These are phyloP conservation scores for Camelina neglecta DNA, from an alignment of 345 rosid genomes.

Conservation along the genomic window DNA sequence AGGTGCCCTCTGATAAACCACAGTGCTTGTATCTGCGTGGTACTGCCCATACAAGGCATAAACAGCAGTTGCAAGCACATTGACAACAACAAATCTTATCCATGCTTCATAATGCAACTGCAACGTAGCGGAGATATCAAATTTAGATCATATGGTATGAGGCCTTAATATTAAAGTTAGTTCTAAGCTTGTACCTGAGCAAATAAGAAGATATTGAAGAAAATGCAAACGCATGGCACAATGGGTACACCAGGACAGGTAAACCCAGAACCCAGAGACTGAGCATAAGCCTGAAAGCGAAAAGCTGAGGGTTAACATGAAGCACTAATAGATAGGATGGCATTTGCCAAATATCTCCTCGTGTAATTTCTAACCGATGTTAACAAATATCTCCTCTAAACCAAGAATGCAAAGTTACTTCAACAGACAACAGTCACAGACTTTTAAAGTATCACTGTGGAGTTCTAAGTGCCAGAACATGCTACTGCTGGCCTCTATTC, in stretches of 20 bases:
- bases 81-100: slow-evolving; percentile 78
- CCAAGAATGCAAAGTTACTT: slow-evolving; percentile 3
- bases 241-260: slow-evolving; percentile 90
- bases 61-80: slow-evolving; percentile 59
- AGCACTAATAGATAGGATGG: slow-evolving; percentile 9
- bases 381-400: slow-evolving; percentile 1
- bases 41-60: slow-evolving; percentile 88
- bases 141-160: slow-evolving; percentile 25
- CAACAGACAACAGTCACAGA: slow-evolving; percentile 12
- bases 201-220: slow-evolving; percentile 91
- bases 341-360: slow-evolving; percentile 6
- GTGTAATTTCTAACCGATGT: slow-evolving; percentile 2
- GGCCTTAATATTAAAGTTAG: neutral
- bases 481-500: neutral
- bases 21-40: slow-evolving; percentile 67
- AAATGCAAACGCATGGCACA: slow-evolving; percentile 77
- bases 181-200: slow-evolving; percentile 68
- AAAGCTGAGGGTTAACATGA: slow-evolving; percentile 17
- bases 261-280: slow-evolving; percentile 74
- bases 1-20: slow-evolving; percentile 66
- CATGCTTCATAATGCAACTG: slow-evolving; percentile 96
- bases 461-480: slow-evolving; percentile 29
- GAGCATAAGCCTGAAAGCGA: slow-evolving; percentile 59
- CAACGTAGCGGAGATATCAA: slow-evolving; percentile 30
- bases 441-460: slow-evolving; percentile 25